phyloP scores from a whole-genome alignment of 139 green algal genomes.

The Picochlorum sp. region DNA sequence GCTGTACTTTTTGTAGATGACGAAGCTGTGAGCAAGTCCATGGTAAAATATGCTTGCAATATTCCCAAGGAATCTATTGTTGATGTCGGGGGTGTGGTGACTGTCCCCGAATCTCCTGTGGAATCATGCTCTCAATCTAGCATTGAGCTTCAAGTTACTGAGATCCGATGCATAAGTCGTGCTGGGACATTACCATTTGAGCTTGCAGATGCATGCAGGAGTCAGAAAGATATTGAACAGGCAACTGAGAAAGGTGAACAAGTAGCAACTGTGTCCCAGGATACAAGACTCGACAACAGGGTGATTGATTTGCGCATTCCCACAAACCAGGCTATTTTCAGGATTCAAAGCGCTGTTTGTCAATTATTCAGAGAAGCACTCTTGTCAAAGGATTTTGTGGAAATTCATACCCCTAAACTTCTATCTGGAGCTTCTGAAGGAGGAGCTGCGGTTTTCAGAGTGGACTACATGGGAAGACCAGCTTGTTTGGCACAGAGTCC shows the following conservation, averaged over 20 bases:
- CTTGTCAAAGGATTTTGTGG: slow-evolving; percentile 63
- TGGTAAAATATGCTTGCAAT: slow-evolving; percentile 93
- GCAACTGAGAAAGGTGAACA: slow-evolving; percentile 43
- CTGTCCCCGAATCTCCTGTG: slow-evolving; percentile 43
- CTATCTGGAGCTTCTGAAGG: slow-evolving; percentile 77
- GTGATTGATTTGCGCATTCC: slow-evolving; percentile 91
- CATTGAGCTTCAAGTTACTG: slow-evolving; percentile 69
- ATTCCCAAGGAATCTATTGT: slow-evolving; percentile 90
- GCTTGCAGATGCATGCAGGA: slow-evolving; percentile 50
- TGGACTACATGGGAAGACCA: slow-evolving; percentile 88
- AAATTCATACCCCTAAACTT: slow-evolving; percentile 98
- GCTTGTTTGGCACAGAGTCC: slow-evolving; percentile 91
- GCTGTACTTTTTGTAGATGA: slow-evolving; percentile 80
- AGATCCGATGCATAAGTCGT: slow-evolving; percentile 48
- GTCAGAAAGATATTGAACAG: slow-evolving; percentile 27
- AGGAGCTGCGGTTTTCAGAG: slow-evolving; percentile 82
- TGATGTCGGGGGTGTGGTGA: slow-evolving; percentile 71
- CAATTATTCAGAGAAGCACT: slow-evolving; percentile 81
- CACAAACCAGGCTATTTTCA: slow-evolving; percentile 97
- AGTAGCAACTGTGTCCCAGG: slow-evolving; percentile 68
- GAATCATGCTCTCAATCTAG: slow-evolving; percentile 71
- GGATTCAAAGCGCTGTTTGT: slow-evolving; percentile 70
- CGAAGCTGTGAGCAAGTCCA: slow-evolving; percentile 72
- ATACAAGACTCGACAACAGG: slow-evolving; percentile 83
- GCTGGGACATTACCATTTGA: slow-evolving; percentile 75